Evolutionary conservation across 345 rosid species (phyloP), one percentile per base, ranked within the genome.

Genomic region (Garcia nutans): DNA sequence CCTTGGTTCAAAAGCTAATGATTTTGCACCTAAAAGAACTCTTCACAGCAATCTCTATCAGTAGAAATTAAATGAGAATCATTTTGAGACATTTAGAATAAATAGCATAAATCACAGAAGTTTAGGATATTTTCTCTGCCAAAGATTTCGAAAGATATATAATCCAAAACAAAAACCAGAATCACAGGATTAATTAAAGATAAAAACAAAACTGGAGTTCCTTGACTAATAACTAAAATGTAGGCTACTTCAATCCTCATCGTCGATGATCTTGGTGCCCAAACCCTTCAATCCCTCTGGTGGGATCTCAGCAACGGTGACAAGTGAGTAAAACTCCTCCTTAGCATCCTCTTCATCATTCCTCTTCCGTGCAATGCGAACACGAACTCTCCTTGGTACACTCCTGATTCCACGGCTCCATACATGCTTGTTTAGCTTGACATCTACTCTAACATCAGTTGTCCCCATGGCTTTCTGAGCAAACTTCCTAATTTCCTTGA

Each of bases 381-480:
- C 96, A 45, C 97, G 86, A 1, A 89, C 75, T 79, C 97, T 86
- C 82, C 95, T 89, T 7, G 95, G 93, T 5, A 91, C 93, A 2
- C 97, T 84, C 58, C 97, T 84, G 65, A 92, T 90, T 4, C 96
- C 97, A 55, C 82, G 86, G 85, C 97, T 92, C 96, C 97, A 92
- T 2, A 92, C 63, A 0, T 86, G 92, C 86, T 90, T 89, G 93
- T 92, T 92, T 56, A 92, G 84, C 85, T 92, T 92, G 68, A 92
- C 96, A 72, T 90, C 96, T 1, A 92, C 92, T 22, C 97, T 88
- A 0, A 89, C 92, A 68, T 90, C 93, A 31, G 82, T 82, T 0
- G 96, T 89, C 0, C 85, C 85, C 93, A 92, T 91, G 1, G 90
- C 93, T 77, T 90, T 89, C 68, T 92, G 92, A 0, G 96, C 91